phyloP scores from a whole-genome alignment of 106 monocot genomes.

The Agapanthus africanus region DNA sequence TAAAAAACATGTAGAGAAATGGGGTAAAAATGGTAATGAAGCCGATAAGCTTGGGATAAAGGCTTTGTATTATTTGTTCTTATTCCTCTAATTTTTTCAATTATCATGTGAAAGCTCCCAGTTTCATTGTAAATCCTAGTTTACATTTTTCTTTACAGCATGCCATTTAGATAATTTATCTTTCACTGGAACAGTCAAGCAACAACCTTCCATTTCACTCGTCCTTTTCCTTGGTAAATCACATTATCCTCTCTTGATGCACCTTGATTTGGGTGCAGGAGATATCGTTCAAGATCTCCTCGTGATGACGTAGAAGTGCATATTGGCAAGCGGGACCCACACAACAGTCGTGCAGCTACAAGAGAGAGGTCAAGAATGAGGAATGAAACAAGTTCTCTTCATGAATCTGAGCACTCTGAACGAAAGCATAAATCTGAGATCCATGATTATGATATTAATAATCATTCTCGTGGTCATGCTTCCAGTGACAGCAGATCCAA shows the following conservation, averaged over 20 bases:
- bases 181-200: not conserved
- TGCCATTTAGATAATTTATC: not conserved
- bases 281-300: constrained; percentile 15
- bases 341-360: constrained; percentile 1
- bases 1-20: no score
- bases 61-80: not conserved
- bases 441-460: constrained; percentile 7
- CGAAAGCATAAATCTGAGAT: constrained; percentile 12
- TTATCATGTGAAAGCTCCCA: not conserved
- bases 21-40: no score
- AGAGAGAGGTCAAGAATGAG: constrained; percentile 14
- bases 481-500: constrained; percentile 9
- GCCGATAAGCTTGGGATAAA: no score
- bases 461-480: constrained; percentile 1
- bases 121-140: not conserved
- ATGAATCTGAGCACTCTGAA: constrained; percentile 11
- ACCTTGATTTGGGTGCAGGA: constrained; percentile 8
- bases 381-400: constrained; percentile 18
- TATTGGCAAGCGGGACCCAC: constrained; percentile 9
- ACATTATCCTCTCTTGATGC: not conserved
- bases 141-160: not conserved
- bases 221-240: not conserved
- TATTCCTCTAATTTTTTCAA: not conserved
- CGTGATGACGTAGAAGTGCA: constrained; percentile 13
- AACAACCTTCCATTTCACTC: not conserved